A percentile compares a stretch with the other conserved stretches of the same genome.
Evolutionary conservation across 2,329 filamentous ascomycete species (phyloP).

Genomic region (Talaromyces sp.): DNA sequence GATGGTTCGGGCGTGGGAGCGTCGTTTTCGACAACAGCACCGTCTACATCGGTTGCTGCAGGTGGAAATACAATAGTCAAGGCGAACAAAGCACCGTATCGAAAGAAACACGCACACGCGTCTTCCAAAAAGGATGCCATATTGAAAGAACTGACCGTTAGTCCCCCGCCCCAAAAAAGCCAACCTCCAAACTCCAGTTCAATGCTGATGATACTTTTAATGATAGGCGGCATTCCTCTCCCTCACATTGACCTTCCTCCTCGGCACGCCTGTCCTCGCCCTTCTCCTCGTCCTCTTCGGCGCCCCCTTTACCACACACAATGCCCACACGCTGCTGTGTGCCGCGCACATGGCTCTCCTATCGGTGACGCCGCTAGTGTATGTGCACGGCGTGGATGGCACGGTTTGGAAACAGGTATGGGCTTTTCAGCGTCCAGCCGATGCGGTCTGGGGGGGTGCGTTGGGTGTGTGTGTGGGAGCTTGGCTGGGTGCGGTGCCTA

Average conservation of each 20-base stretch:
- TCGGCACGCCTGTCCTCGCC: constrained; percentile 53
- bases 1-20: background rate
- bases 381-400: constrained; percentile 73
- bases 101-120: constrained; percentile 2
- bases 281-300: constrained; percentile 77
- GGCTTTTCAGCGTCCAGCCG: constrained; percentile 65
- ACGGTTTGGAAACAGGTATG: constrained; percentile 65
- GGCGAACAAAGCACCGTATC: constrained; percentile 1
- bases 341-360: constrained; percentile 78
- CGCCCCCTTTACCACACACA: constrained; percentile 79
- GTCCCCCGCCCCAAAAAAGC: background rate
- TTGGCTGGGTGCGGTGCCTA: constrained; percentile 91
- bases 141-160: constrained; percentile 7
- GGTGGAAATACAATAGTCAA: background rate
- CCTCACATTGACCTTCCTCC: constrained; percentile 48
- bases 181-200: no score
- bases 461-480: constrained; percentile 75
- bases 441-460: constrained; percentile 77
- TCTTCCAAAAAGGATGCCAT: constrained; percentile 1
- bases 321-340: constrained; percentile 70
- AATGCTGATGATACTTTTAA: background rate
- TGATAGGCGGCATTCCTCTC: constrained; percentile 64
- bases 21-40: background rate
- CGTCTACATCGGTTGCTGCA: background rate
- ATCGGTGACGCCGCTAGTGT: constrained; percentile 72